Conservation (phyloP, 805 yeast genomes). For the Ogataea populi-albae region DNA sequence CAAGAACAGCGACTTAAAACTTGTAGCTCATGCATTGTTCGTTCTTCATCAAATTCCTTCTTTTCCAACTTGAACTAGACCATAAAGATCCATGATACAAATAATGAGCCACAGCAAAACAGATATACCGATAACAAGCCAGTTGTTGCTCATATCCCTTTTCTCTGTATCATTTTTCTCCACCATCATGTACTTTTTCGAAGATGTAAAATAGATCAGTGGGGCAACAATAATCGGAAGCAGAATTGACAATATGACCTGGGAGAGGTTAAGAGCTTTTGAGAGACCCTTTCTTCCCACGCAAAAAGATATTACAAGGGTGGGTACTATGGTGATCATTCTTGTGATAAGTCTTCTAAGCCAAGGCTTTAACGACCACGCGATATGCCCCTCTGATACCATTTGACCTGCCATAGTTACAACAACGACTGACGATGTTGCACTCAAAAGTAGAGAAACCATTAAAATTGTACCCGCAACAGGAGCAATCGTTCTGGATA, state of each 20-base stretch:
- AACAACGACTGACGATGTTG: constrained; percentile 83
- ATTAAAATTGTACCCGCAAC: constrained; percentile 79
- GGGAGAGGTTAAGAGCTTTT: constrained; percentile 74
- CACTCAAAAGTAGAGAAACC: constrained; percentile 74
- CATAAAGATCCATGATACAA: constrained; percentile 62
- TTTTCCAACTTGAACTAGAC: constrained; percentile 39
- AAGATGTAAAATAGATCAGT: constrained; percentile 71
- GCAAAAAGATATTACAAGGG: constrained; percentile 59
- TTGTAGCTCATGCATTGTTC: no score
- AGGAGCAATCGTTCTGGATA: constrained; percentile 56
- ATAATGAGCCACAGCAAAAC: constrained; percentile 64
- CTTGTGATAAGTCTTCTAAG: constrained; percentile 71
- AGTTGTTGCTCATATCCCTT: constrained; percentile 56
- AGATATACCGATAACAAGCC: constrained; percentile 52
- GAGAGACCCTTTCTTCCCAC: constrained; percentile 68
- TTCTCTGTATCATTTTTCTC: constrained; percentile 29
- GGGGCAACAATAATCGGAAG: constrained; percentile 82
- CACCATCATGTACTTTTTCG: constrained; percentile 60
- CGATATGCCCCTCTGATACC: constrained; percentile 80
- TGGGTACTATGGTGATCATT: constrained; percentile 70
- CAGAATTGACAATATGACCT: constrained; percentile 72
- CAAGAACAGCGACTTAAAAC: no score
- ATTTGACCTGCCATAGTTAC: constrained; percentile 90
- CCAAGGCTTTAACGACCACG: constrained; percentile 82
- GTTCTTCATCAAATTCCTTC: constrained; percentile 9